Conservation (phyloP, 2,329 filamentous ascomycete genomes). For the Phialophora chinensis region DNA sequence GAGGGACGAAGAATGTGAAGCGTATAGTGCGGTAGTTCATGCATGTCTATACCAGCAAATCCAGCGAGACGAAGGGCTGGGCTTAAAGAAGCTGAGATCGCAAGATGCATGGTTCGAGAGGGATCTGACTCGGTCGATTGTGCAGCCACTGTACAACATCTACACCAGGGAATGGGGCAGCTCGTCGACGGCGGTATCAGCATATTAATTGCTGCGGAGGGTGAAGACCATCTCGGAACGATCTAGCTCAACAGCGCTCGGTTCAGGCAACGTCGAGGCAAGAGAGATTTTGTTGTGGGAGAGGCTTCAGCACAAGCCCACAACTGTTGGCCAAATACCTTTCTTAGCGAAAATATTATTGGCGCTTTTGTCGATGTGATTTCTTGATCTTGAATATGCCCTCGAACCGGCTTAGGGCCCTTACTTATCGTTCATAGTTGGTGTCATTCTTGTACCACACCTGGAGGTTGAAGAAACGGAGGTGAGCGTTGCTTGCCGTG, state of each 20-base stretch:
- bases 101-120: conserved; percentile 8
- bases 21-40: not conserved
- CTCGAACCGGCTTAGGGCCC: not conserved
- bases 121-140: conserved; percentile 8
- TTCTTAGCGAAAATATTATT: not conserved
- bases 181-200: not conserved
- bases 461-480: not conserved
- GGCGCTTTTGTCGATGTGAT: not conserved
- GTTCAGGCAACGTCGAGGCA: too few relatives aligned
- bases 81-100: conserved; percentile 2
- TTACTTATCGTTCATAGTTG: not conserved
- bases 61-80: not conserved
- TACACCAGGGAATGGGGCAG: not conserved
- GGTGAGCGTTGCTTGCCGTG: not conserved
- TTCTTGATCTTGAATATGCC: not conserved
- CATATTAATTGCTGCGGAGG: not conserved
- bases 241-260: too few relatives aligned
- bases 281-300: too few relatives aligned
- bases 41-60: not conserved
- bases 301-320: too few relatives aligned
- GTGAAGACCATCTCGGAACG: too few relatives aligned
- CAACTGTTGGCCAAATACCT: not conserved
- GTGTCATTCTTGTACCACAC: not conserved
- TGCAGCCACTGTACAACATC: conserved; percentile 2
- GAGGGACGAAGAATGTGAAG: not conserved